Base-by-base conservation (phyloP, 306 rosid species). In the Arachis stenosperma region DNA sequence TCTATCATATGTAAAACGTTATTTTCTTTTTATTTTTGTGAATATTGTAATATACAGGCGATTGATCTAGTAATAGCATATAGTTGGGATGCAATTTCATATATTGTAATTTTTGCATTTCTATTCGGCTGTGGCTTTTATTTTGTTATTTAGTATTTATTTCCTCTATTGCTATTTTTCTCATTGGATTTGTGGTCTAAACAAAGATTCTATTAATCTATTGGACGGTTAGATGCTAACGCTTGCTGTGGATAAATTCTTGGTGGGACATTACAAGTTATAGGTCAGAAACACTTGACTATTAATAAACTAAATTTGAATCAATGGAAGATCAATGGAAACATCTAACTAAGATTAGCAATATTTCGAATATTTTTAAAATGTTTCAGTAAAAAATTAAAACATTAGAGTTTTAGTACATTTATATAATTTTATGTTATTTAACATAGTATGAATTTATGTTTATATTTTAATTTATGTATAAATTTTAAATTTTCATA, bases 31-130 rank as follows among this genome's bases (percentile, higher is more conserved):
- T 33, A 33, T 33, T 33, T 33, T 33, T 79, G 81, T 87, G 90
- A 81, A 78, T 83, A 77, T 75, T 88, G 89, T 84, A 82, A 83
- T 76, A 77, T 72, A 72, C 85, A 64, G 75, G 78, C 73, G 84
- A 70, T 75, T 52, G 78, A 77, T 57, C 58, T 70, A 73, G 36
- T 77, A 76, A 51, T 77, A 41, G 68, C 73, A 75, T 37, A 80
- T 80, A 68, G 67, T 66, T 77, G 63, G 67, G 29, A 39, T 53
- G 10, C 69, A 53, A 57, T 33, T 62, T 63, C 72, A 11, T 52
- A 39, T 46, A 12, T 67, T 75, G 78, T 61, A 64, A 60, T 42
- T 70, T 69, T 62, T 53, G 48, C 78, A 29, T 79, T 83, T 39
- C 51, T n/a, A 60, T 52, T 40, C 65, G 59, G 75, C 8, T 47